Base-by-base conservation (phyloP, 345 rosid genomes). In the Cochlearia excelsa region DNA sequence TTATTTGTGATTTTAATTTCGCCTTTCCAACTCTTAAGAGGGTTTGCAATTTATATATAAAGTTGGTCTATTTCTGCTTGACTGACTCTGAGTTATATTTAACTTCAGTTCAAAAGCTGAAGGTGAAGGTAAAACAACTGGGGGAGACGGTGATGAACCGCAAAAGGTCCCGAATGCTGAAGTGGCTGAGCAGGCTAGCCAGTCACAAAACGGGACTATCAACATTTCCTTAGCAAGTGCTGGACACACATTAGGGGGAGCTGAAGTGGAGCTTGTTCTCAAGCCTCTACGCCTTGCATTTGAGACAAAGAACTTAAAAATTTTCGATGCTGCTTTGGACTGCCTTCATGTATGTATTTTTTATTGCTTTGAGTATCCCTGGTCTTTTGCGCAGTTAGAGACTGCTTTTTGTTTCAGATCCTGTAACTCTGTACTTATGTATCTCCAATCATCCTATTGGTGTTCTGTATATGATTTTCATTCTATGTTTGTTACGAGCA, bases 301-400 rank as follows among this genome's bases (percentile, higher is more conserved):
- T 56, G 95, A 93, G 77, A 87, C 99, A 9, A 93, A 87, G 84
- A 85, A 80, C 80, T 68, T 84, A 70, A 93, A 84, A 75, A 70
- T 93, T 68, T 64, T 87, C 49, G 97, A 93, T 74, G 83, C 91
- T 77, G 96, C 99, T 55, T 79, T 93, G 84, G 99, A 93, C 78
- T 93, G 97, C 77, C 94, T 89, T 74, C 97, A 90, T 82, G 99
- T 90, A 85, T 43, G 92, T 54, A 31, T 60, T 16, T 49, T 38
- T 65, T 29, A 46, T 27, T 57, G 49, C 49, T 65, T 63, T 50
- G 47, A 54, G 49, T 56, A 54, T 46, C 37, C 61, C 38, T 52
- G 46, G 57, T 41, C 26, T 27, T 41, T 61, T 54, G 30, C 45
- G 26, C 61, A 48, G 35, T 30, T 45, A 39, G 42, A 29, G 3